Percentiles rank a stretch among this genome's conserved stretches.
Evolutionary conservation across 768 basidiomycete species (phyloP).

Genomic region (Trametopsis cervina): DNA sequence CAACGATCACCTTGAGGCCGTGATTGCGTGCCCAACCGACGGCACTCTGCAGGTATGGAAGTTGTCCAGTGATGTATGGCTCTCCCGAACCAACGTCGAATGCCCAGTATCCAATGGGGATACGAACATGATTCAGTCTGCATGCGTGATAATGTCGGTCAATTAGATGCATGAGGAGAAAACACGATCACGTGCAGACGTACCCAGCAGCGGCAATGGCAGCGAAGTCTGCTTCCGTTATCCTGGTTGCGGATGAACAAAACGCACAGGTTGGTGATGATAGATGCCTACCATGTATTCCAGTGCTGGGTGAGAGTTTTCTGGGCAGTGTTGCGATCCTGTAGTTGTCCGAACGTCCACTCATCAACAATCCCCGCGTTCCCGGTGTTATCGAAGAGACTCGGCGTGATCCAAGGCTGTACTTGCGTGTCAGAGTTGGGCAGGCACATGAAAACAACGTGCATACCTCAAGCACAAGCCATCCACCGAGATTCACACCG

Average conservation of each 20-base stretch:
- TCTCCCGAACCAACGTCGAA: slow-evolving; percentile 74
- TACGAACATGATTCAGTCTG: slow-evolving; percentile 74
- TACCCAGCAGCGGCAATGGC: slow-evolving; percentile 73
- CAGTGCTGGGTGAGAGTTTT: slow-evolving; percentile 58
- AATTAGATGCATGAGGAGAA: slow-evolving; percentile 3
- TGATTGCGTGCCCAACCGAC: slow-evolving; percentile 62
- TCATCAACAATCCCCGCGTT: slow-evolving; percentile 59
- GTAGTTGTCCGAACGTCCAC: slow-evolving; percentile 68
- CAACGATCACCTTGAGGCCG: slow-evolving; percentile 76
- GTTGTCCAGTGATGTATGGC: slow-evolving; percentile 73
- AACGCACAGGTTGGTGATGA: not conserved
- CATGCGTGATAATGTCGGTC: slow-evolving; percentile 10
- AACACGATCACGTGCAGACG: slow-evolving; percentile 17
- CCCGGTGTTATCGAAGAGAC: slow-evolving; percentile 64
- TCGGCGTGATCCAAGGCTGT: slow-evolving; percentile 74
- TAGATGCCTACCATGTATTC: slow-evolving; percentile 38
- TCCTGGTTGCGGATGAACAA: slow-evolving; percentile 26
- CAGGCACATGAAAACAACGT: too few species aligned
- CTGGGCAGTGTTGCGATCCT: slow-evolving; percentile 42
- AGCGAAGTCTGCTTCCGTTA: slow-evolving; percentile 74
- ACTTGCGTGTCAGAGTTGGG: too few species aligned
- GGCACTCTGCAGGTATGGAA: slow-evolving; percentile 61
- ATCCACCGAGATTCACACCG: slow-evolving; percentile 77
- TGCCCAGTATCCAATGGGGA: slow-evolving; percentile 90
- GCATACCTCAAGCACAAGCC: slow-evolving; percentile 48